phyloP scores from a whole-genome alignment of 129 eudicot genomes.

The Escallonia herrerae region DNA sequence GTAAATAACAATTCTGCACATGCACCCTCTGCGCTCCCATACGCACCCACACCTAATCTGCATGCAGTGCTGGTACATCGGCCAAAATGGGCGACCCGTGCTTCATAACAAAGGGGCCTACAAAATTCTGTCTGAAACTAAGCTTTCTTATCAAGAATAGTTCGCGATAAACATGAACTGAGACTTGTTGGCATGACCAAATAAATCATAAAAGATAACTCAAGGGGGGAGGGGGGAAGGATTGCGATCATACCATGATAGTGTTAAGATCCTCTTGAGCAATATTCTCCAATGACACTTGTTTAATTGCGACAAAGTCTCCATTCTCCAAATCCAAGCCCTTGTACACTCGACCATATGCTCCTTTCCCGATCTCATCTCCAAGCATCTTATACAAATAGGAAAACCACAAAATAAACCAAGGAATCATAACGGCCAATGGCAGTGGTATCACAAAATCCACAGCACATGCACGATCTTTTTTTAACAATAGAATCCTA shows the following conservation, averaged over 20 bases:
- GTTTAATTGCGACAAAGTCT: slow-evolving; percentile 97
- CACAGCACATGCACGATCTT: not conserved
- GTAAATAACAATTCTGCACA: too few relatives aligned
- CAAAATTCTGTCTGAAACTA: not conserved
- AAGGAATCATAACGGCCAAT: slow-evolving; percentile 3
- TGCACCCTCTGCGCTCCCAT: too few relatives aligned
- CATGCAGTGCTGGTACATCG: too few relatives aligned
- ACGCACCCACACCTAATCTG: too few relatives aligned
- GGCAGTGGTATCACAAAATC: slow-evolving; percentile 1
- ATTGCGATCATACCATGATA: slow-evolving; percentile 59
- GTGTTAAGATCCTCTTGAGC: slow-evolving; percentile 89
- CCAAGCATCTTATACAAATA: slow-evolving; percentile 69
- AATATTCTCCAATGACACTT: slow-evolving; percentile 90
- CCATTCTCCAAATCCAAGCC: slow-evolving; percentile 98
- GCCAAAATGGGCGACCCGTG: too few relatives aligned
- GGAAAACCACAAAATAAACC: slow-evolving; percentile 5
- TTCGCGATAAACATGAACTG: not conserved
- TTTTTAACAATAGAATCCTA: not conserved
- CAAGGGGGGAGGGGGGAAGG: not conserved
- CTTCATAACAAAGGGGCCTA: not conserved
- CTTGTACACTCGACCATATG: slow-evolving; percentile 97
- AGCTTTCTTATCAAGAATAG: not conserved
- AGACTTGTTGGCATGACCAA: not conserved
- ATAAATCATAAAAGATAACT: not conserved
- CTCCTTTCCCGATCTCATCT: slow-evolving; percentile 99